Evolutionary conservation across 192 early-diverging fungal species (phyloP).

Genomic region (Hyaloraphidium curvatum): DNA sequence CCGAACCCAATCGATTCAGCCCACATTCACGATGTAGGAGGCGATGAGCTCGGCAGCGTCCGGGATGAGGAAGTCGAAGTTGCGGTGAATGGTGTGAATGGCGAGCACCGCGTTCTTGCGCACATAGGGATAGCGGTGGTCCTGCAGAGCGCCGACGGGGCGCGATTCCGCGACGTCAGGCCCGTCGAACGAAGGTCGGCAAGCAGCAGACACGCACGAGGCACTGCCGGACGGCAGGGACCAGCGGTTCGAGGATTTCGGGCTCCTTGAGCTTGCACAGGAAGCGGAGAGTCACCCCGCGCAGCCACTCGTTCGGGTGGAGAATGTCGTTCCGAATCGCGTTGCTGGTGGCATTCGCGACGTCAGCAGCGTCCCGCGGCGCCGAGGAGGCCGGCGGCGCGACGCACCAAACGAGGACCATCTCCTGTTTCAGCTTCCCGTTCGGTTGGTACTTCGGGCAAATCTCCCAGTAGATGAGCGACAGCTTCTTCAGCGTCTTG

Average conservation of each 20-base stretch:
- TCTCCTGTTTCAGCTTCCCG: conserved; percentile 85
- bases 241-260: conserved; percentile 83
- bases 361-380: too few species aligned
- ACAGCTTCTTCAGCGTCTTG: conserved; percentile 91
- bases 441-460: conserved; percentile 80
- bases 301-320: conserved; percentile 96
- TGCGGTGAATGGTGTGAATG: conserved; percentile 71
- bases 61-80: conserved; percentile 79
- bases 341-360: conserved; percentile 32
- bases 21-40: conserved; percentile 17
- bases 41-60: conserved; percentile 83
- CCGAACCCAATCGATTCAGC: neutral
- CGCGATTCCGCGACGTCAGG: too few species aligned
- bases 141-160: conserved; percentile 24
- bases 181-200: too few species aligned
- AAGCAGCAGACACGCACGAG: conserved; percentile 27
- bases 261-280: conserved; percentile 88
- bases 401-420: conserved; percentile 77
- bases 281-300: conserved; percentile 81
- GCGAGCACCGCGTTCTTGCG: conserved; percentile 94
- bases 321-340: conserved; percentile 86
- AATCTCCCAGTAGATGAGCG: conserved; percentile 94
- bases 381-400: too few species aligned
- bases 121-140: conserved; percentile 94
- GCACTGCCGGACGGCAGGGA: conserved; percentile 72